Evolutionary conservation across 2,329 filamentous ascomycete genomes (phyloP), one percentile per base, ranked within the genome.

Genomic region (Thermochaetoides dissita): DNA sequence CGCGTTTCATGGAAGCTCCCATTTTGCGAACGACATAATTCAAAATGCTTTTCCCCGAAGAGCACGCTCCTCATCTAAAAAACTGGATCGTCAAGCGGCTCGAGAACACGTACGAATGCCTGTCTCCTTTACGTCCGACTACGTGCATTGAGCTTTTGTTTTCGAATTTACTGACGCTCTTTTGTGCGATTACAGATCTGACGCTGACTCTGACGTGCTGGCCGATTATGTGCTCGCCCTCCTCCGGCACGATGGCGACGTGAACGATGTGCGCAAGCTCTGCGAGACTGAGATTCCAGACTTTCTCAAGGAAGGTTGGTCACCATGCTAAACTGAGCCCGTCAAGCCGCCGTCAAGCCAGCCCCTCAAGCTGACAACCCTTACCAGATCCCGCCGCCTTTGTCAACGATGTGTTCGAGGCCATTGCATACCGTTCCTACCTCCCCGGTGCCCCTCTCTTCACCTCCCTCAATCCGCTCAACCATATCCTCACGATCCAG

Each of bases 181-280:
- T 24, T 5, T 24, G 5, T 5, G 5, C 17, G 17, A 24, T 40
- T 47, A 38, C 48, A 85, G 82, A 41, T 84, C 81, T 29, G 83
- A 88, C 54, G 83, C 82, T 39, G 84, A 91, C 57, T 74, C 79
- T 30, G 84, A 87, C 54, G 82, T 89, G 6, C 76, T 91, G 3
- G 84, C 83, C 37, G 84, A 91, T 53, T 91, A 88, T 57, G 80
- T 89, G n/a, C 69, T 88, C 47, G 84, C 82, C 6, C 71, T 91
- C 12, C 64, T 89, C 37, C 74, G 75, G 42, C 78, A 82, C 47
- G 81, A 86, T 49, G 80, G 79, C 47, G 68, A 76, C 39, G 64
- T 71, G 34, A 68, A 70, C n/a, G 67, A 73, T 12, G 77, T 87
- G 41, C 73, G 76, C 54, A 65, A 71, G 52, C 72, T 81, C 40